phyloP scores from a whole-genome alignment of 805 yeast genomes.

The Groenewaldozyma salmanticensis region DNA sequence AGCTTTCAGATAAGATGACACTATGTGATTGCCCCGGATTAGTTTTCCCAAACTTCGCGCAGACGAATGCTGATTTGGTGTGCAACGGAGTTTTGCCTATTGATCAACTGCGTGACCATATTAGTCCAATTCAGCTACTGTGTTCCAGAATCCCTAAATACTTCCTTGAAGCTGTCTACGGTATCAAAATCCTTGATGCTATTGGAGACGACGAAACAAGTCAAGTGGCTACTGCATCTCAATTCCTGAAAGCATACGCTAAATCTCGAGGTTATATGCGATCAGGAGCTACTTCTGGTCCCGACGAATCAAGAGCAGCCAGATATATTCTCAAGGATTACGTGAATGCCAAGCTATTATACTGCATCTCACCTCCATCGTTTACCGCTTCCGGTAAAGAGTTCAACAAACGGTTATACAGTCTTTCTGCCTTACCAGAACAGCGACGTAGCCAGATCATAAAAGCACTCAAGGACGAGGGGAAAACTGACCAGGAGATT shows the following conservation, averaged over 20 bases:
- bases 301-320: constrained; percentile 93
- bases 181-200: constrained; percentile 74
- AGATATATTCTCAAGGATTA: constrained; percentile 89
- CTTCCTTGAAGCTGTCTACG: constrained; percentile 83
- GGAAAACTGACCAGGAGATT: constrained; percentile 27
- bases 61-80: constrained; percentile 91
- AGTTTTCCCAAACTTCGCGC: constrained; percentile 96
- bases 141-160: constrained; percentile 83
- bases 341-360: constrained; percentile 82
- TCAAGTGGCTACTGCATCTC: constrained; percentile 81
- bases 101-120: constrained; percentile 87
- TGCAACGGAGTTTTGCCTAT: constrained; percentile 98
- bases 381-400: constrained; percentile 37
- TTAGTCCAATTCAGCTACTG: constrained; percentile 80
- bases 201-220: constrained; percentile 80
- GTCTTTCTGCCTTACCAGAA: constrained; percentile 55
- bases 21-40: constrained; percentile 99
- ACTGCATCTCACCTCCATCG: constrained; percentile 81
- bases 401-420: constrained; percentile 71
- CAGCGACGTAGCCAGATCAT: constrained; percentile 57
- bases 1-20: constrained; percentile 69
- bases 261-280: constrained; percentile 91
- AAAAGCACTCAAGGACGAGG: constrained; percentile 37
- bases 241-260: constrained; percentile 83
- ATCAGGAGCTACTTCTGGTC: constrained; percentile 82